Conservation (phyloP, 2,329 filamentous ascomycete species). For the Aspergillus jensenii region DNA sequence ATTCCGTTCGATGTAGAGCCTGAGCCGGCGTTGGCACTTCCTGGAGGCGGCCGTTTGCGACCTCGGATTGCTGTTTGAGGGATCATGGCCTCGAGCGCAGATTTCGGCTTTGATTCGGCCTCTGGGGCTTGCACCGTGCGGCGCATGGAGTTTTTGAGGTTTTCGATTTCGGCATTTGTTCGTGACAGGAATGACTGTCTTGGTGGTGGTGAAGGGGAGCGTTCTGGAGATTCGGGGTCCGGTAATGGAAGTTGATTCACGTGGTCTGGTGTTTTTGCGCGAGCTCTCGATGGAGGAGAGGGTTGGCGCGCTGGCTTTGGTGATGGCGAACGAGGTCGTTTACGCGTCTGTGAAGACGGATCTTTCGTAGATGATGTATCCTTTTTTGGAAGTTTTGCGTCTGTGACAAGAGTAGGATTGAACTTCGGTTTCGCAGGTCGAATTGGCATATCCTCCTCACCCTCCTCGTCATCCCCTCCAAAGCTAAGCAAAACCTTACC, state of each 20-base stretch:
- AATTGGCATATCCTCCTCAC: slow-evolving; percentile 36
- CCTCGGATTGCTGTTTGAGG: slow-evolving; percentile 48
- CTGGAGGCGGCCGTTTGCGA: slow-evolving; percentile 43
- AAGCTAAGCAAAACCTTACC: slow-evolving; percentile 49
- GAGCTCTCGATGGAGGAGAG: slow-evolving; percentile 23
- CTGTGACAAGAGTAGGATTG: slow-evolving; percentile 46
- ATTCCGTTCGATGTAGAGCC: slow-evolving; percentile 55
- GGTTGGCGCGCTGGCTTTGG: slow-evolving; percentile 24
- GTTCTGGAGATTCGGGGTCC: slow-evolving; percentile 42
- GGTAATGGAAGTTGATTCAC: slow-evolving; percentile 46
- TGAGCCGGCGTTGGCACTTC: slow-evolving; percentile 32
- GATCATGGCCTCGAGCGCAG: slow-evolving; percentile 50
- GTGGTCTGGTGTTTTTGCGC: slow-evolving; percentile 41
- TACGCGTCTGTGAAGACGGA: slow-evolving; percentile 20
- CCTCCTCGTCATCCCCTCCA: slow-evolving; percentile 47
- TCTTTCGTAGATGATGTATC: slow-evolving; percentile 13
- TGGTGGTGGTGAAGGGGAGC: slow-evolving; percentile 30
- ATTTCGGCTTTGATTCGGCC: slow-evolving; percentile 42
- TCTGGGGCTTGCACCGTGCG: slow-evolving; percentile 37
- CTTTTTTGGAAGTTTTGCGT: slow-evolving; percentile 23
- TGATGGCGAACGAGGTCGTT: slow-evolving; percentile 37
- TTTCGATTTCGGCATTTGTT: slow-evolving; percentile 48
- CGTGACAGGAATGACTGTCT: slow-evolving; percentile 39
- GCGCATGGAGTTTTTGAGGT: slow-evolving; percentile 49
- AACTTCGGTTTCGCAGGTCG: slow-evolving; percentile 48